Evolutionary conservation across 2,329 filamentous ascomycete genomes (phyloP).

Genomic region (Aureobasidium sp.): DNA sequence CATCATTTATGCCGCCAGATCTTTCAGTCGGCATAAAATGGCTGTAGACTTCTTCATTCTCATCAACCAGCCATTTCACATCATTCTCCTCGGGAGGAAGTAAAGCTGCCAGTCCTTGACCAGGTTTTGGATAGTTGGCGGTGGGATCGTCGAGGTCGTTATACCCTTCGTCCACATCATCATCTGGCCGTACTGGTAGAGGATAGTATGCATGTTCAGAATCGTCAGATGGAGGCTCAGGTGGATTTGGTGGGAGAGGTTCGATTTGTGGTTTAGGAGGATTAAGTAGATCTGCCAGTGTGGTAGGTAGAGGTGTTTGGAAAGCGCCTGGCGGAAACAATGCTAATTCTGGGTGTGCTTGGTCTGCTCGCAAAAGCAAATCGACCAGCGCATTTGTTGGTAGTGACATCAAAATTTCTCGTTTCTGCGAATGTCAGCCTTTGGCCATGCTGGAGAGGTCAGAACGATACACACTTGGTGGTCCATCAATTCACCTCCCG

Average conservation of each 20-base stretch:
- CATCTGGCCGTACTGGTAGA: conserved; percentile 25
- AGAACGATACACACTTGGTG: conserved; percentile 33
- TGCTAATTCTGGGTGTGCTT: conserved; percentile 56
- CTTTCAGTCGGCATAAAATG: conserved; percentile 5
- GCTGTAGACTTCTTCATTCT: conserved; percentile 32
- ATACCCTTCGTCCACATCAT: conserved; percentile 47
- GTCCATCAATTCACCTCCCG: conserved; percentile 33
- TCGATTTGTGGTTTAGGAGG: conserved; percentile 27
- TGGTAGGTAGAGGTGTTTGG: conserved; percentile 7
- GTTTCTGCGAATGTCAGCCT: conserved; percentile 9
- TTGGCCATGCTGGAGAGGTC: neutral
- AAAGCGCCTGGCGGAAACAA: conserved; percentile 47
- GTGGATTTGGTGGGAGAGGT: conserved; percentile 19
- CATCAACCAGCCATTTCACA: conserved; percentile 55
- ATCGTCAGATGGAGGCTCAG: conserved; percentile 11
- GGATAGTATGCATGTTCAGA: conserved; percentile 17
- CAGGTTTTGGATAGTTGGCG: conserved; percentile 55
- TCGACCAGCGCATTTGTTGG: conserved; percentile 56
- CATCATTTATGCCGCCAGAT: neutral
- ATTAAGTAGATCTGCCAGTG: conserved; percentile 18
- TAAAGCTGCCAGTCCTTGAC: conserved; percentile 49
- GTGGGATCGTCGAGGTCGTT: conserved; percentile 47
- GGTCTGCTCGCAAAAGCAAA: conserved; percentile 56
- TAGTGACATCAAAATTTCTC: conserved; percentile 46
- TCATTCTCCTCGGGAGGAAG: conserved; percentile 53